Evolutionary conservation across 2,329 filamentous ascomycete species (phyloP).

Genomic region (Elsinoe fawcettii): DNA sequence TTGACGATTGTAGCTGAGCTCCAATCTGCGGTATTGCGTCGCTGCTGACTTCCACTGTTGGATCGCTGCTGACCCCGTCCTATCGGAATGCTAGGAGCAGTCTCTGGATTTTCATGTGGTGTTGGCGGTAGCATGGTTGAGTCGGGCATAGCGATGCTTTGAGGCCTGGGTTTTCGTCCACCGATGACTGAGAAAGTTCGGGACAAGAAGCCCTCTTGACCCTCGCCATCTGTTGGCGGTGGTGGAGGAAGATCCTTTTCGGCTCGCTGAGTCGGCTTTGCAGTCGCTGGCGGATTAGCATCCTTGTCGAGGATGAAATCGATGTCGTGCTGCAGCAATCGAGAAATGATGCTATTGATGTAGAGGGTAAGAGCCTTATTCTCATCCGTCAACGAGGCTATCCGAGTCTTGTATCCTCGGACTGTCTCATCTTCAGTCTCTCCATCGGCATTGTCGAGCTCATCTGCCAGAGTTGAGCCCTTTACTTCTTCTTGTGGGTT

Average conservation of each 20-base stretch:
- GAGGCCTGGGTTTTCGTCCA: constrained; percentile 30
- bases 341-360: constrained; percentile 98
- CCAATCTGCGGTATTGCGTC: constrained; percentile 40
- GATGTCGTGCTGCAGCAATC: constrained; percentile 87
- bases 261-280: constrained; percentile 25
- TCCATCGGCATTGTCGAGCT: constrained; percentile 57
- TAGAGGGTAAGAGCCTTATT: constrained; percentile 97
- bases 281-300: not conserved
- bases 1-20: constrained; percentile 65
- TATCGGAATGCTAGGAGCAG: constrained; percentile 69
- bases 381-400: constrained; percentile 76
- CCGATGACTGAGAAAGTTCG: constrained; percentile 53
- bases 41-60: constrained; percentile 32
- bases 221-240: constrained; percentile 50
- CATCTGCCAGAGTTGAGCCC: constrained; percentile 72
- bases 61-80: constrained; percentile 47
- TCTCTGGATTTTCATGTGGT: constrained; percentile 55
- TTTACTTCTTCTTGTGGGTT: constrained; percentile 28
- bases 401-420: constrained; percentile 63
- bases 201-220: constrained; percentile 43
- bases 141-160: constrained; percentile 24
- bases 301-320: constrained; percentile 86
- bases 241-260: constrained; percentile 83
- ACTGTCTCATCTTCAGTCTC: constrained; percentile 57
- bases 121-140: constrained; percentile 19